Evolutionary conservation across 192 early-diverging fungal species (phyloP).

Genomic region (Coemansia sp.): DNA sequence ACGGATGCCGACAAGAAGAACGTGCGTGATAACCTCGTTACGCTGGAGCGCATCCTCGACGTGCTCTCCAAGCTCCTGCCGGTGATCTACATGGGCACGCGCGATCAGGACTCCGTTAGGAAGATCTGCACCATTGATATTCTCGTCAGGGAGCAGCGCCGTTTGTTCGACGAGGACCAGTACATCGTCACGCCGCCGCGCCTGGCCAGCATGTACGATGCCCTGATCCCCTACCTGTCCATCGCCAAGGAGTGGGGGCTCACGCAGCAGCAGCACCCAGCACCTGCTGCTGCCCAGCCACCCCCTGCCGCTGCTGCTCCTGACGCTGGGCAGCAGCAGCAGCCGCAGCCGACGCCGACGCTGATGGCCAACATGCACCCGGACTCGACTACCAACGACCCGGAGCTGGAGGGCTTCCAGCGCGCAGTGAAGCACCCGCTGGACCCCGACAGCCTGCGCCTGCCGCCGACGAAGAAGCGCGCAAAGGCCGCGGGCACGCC

Average conservation of each 20-base stretch:
- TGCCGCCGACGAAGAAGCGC: constrained; percentile 46
- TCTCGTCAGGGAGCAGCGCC: constrained; percentile 32
- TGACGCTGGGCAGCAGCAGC: no score
- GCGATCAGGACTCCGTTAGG: constrained; percentile 11
- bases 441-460: constrained; percentile 39
- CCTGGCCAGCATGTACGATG: neutral
- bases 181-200: constrained; percentile 27
- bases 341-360: constrained; percentile 18
- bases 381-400: constrained; percentile 38
- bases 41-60: constrained; percentile 18
- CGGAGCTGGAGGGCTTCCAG: constrained; percentile 44
- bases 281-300: no score
- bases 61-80: constrained; percentile 20
- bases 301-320: no score
- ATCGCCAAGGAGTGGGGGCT: constrained; percentile 44
- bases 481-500: no score
- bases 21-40: constrained; percentile 17
- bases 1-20: constrained; percentile 23
- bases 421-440: constrained; percentile 52
- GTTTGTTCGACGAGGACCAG: constrained; percentile 36
- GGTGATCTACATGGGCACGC: constrained; percentile 26
- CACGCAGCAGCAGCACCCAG: constrained; percentile 22
- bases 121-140: constrained; percentile 21
- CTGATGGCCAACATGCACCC: constrained; percentile 50
- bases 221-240: constrained; percentile 12